phyloP scores from a whole-genome alignment of 306 rosid genomes.

The Luffa aegyptiaca region DNA sequence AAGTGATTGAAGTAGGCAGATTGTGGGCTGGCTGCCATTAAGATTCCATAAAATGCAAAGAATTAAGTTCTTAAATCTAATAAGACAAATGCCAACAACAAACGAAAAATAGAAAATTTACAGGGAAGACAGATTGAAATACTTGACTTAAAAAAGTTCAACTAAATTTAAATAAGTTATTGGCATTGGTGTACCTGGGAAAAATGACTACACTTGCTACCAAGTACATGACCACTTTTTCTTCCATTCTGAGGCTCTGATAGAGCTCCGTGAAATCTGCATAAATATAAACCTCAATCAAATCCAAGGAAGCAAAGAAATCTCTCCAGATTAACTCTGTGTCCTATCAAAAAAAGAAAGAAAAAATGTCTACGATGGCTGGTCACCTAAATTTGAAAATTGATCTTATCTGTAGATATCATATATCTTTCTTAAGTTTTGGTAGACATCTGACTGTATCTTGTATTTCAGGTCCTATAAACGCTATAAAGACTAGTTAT shows the following conservation, averaged over 20 bases:
- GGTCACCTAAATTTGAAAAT: neutral
- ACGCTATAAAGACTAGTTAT: neutral
- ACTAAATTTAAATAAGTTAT: neutral
- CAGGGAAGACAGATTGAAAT: neutral
- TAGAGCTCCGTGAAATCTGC: constrained; percentile 6
- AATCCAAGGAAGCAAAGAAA: neutral
- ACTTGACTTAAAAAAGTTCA: neutral
- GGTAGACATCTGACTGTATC: neutral
- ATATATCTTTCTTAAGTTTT: neutral
- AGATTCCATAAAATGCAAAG: neutral
- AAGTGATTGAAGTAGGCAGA: constrained; percentile 17
- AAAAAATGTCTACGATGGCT: neutral
- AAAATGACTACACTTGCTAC: neutral
- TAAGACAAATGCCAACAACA: neutral
- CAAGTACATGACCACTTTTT: neutral
- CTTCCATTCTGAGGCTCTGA: constrained; percentile 3
- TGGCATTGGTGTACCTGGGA: neutral
- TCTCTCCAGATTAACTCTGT: neutral
- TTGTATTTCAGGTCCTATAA: neutral
- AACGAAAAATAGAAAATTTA: neutral
- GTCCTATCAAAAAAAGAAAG: neutral
- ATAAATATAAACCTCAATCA: neutral
- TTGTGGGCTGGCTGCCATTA: neutral
- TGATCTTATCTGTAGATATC: neutral
- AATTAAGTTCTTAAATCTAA: neutral